Conservation (phyloP, 805 yeast genomes). For the Candida taoyuanica region DNA sequence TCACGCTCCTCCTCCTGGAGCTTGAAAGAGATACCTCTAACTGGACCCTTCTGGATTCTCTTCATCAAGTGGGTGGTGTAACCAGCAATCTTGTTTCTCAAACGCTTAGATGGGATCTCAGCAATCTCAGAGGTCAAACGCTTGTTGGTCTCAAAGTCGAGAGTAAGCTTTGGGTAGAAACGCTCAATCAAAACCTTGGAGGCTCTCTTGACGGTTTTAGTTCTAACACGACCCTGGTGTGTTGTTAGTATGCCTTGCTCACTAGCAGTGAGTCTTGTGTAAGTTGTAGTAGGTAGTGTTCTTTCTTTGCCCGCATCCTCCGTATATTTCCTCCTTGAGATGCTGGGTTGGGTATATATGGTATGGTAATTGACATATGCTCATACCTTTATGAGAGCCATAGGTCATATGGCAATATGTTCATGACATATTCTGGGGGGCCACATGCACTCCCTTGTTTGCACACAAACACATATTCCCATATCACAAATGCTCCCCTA, state of each 20-base stretch:
- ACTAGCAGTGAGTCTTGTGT: background rate
- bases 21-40: slow-evolving; percentile 99
- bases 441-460: too few species aligned
- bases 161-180: slow-evolving; percentile 98
- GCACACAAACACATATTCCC: too few species aligned
- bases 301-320: too few species aligned
- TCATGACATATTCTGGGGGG: too few species aligned
- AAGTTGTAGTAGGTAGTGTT: too few species aligned
- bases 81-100: slow-evolving; percentile 99
- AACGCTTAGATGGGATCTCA: slow-evolving; percentile 98
- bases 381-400: too few species aligned
- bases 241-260: slow-evolving; percentile 20
- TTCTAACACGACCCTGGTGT: slow-evolving; percentile 97
- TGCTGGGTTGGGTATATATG: background rate
- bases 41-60: slow-evolving; percentile 99
- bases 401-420: too few species aligned
- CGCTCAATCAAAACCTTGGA: slow-evolving; percentile 99
- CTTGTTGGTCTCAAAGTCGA: slow-evolving; percentile 99
- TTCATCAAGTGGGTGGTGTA: slow-evolving; percentile 99
- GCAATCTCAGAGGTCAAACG: slow-evolving; percentile 98
- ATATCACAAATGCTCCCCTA: too few species aligned
- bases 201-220: slow-evolving; percentile 99
- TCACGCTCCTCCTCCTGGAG: slow-evolving; percentile 99
- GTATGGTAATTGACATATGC: too few species aligned
- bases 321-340: too few species aligned